phyloP scores from a whole-genome alignment of 306 rosid genomes.

The Morella rubra region DNA sequence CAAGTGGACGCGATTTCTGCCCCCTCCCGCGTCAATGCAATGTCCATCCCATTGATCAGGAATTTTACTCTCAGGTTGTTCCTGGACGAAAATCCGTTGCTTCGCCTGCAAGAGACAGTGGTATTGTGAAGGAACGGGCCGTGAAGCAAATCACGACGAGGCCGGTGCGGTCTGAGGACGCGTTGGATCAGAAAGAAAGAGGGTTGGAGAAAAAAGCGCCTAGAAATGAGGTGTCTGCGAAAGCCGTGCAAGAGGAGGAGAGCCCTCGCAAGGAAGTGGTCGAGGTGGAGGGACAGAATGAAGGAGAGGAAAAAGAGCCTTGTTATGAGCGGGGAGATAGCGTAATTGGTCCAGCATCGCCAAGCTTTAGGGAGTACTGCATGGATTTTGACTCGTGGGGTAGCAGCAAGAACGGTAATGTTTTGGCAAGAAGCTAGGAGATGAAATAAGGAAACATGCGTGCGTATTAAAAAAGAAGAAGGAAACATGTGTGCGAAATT shows the following conservation, averaged over 20 bases:
- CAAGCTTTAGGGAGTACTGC: constrained; percentile 67
- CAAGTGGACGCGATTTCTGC: too few species aligned
- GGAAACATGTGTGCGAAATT: too few species aligned
- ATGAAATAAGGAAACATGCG: too few species aligned
- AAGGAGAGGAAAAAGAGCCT: background rate
- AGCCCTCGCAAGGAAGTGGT: background rate
- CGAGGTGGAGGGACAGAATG: too few species aligned
- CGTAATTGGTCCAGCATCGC: constrained; percentile 36
- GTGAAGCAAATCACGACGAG: constrained; percentile 2
- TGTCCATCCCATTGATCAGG: background rate
- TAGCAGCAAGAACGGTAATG: constrained; percentile 17
- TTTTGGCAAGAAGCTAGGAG: too few species aligned
- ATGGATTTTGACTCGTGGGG: background rate
- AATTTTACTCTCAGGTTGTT: background rate
- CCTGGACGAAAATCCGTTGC: too few species aligned
- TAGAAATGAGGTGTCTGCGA: background rate
- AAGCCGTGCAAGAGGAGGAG: background rate
- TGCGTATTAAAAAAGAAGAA: too few species aligned
- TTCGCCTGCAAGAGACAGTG: background rate
- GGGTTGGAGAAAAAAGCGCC: background rate
- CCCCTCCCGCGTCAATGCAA: background rate
- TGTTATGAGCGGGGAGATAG: constrained; percentile 9
- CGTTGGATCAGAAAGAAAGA: constrained; percentile 17
- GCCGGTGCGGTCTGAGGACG: background rate
- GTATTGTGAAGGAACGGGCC: background rate